Evolutionary conservation across 1,139 yeast genomes (phyloP).

Genomic region (Saccharomycopsis hybrid): DNA sequence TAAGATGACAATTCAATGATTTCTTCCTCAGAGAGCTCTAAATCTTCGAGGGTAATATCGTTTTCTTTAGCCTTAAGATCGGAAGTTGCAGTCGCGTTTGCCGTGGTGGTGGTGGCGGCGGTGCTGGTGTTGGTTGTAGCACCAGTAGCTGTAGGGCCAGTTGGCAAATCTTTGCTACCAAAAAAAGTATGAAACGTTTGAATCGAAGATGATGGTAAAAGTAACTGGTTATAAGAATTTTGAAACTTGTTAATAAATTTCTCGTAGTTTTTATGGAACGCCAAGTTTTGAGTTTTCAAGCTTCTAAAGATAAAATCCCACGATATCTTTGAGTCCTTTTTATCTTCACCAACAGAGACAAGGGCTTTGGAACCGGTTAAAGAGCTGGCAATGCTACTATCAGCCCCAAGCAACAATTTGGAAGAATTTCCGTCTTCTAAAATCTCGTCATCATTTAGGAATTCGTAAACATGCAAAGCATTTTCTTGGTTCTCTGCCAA

Average conservation of each 20-base stretch:
- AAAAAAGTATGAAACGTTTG: constrained; percentile 2
- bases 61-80: constrained; percentile 27
- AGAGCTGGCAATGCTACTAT: background rate
- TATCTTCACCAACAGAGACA: background rate
- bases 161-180: background rate
- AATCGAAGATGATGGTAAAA: constrained; percentile 15
- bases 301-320: constrained; percentile 56
- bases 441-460: constrained; percentile 25
- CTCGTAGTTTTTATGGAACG: constrained; percentile 8
- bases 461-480: constrained; percentile 41
- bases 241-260: constrained; percentile 16
- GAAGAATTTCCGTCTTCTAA: background rate
- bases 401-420: background rate
- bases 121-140: too few relatives aligned
- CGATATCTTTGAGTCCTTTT: constrained; percentile 36
- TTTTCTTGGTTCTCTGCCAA: constrained; percentile 56
- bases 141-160: background rate
- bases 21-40: constrained; percentile 50
- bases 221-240: constrained; percentile 22
- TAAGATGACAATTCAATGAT: constrained; percentile 72
- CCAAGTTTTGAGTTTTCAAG: constrained; percentile 34
- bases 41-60: constrained; percentile 43
- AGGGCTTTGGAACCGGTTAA: background rate
- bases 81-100: constrained; percentile 14
- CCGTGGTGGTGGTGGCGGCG: too few relatives aligned